These are phyloP conservation scores for Erigeron philadelphicus DNA, from an alignment of 140 eudicot genomes.

Conservation along the genomic window DNA sequence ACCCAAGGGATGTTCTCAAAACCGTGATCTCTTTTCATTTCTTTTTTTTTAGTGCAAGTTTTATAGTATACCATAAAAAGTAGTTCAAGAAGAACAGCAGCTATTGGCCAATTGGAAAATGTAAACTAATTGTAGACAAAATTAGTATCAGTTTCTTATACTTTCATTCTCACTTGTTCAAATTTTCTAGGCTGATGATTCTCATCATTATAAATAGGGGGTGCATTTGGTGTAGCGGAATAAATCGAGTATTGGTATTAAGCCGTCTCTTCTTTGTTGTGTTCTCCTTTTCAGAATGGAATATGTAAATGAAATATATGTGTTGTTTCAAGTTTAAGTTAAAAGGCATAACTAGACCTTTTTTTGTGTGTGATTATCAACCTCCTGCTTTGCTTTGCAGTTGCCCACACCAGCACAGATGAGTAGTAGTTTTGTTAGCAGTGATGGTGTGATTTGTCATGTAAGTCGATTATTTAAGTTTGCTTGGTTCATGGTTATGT, in stretches of 20 bases:
- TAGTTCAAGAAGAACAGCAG: conserved; percentile 5
- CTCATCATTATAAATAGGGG: background rate
- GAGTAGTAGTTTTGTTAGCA: background rate
- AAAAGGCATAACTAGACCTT: background rate
- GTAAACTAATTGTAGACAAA: conserved; percentile 20
- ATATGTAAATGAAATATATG: background rate
- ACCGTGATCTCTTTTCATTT: conserved; percentile 31
- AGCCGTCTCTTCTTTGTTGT: background rate
- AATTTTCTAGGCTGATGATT: background rate
- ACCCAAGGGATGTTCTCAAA: conserved; percentile 86
- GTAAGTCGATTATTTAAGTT: no score
- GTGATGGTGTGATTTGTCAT: no score
- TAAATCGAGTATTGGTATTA: background rate
- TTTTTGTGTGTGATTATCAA: background rate
- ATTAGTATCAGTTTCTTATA: background rate
- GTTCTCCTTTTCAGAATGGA: background rate
- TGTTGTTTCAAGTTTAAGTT: background rate
- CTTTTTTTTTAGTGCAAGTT: background rate
- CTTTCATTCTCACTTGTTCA: background rate
- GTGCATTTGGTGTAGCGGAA: background rate
- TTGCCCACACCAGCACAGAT: background rate
- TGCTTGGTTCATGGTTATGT: no score
- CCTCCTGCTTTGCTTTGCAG: background rate
- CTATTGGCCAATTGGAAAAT: conserved; percentile 10
- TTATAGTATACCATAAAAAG: conserved; percentile 18